Conservation (phyloP, 768 basidiomycete species). For the Leccinum rimulosum region DNA sequence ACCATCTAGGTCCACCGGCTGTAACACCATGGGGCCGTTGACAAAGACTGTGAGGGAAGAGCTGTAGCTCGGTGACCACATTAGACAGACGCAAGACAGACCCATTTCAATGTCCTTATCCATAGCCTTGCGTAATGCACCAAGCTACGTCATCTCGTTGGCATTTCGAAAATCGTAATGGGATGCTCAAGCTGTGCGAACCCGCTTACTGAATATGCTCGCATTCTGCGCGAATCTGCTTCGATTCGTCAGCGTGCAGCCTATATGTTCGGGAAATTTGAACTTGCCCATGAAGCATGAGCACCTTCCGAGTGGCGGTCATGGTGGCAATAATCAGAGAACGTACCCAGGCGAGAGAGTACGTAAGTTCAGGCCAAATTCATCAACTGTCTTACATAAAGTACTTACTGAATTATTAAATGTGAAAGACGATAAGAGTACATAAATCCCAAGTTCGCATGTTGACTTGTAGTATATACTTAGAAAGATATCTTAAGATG, state of each 20-base stretch:
- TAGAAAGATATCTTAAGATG: neutral
- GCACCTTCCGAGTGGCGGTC: slow-evolving; percentile 33
- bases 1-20: slow-evolving; percentile 57
- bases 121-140: slow-evolving; percentile 69
- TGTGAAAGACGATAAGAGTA: neutral
- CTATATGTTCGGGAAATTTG: neutral
- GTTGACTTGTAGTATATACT: neutral
- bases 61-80: neutral
- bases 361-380: neutral
- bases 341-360: neutral
- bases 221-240: slow-evolving; percentile 72
- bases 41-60: slow-evolving; percentile 54
- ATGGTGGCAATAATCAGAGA: slow-evolving; percentile 10
- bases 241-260: slow-evolving; percentile 3
- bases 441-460: too few species aligned
- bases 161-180: neutral
- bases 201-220: slow-evolving; percentile 67
- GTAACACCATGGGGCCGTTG: slow-evolving; percentile 66
- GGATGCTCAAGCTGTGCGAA: slow-evolving; percentile 31
- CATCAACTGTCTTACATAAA: neutral
- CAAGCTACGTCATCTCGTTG: slow-evolving; percentile 44
- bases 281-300: slow-evolving; percentile 47
- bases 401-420: neutral
- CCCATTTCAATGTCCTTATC: slow-evolving; percentile 66
- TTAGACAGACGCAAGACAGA: slow-evolving; percentile 22